A percentile compares a stretch with the other conserved stretches of the same genome.
Conservation (phyloP, 352 stramenopile species). For the Globisporangium camurandrum region DNA sequence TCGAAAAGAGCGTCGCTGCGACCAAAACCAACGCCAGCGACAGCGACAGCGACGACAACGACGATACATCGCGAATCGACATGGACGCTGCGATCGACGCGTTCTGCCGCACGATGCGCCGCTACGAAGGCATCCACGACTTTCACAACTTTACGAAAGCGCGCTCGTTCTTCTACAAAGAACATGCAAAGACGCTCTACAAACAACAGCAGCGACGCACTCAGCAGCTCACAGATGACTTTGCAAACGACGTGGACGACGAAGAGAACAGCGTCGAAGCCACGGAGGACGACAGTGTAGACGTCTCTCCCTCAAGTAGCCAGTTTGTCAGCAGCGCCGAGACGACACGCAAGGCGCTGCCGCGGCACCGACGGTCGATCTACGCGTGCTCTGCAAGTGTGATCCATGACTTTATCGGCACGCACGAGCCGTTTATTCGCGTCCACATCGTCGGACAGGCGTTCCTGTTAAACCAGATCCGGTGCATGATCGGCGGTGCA, state of each 20-base stretch:
- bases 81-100: slow-evolving; percentile 29
- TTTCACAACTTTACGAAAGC: slow-evolving; percentile 91
- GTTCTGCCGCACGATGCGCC: slow-evolving; percentile 42
- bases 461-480: slow-evolving; percentile 88
- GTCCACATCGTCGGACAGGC: slow-evolving; percentile 76
- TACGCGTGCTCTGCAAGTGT: slow-evolving; percentile 69
- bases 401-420: slow-evolving; percentile 46
- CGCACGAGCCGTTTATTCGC: slow-evolving; percentile 56
- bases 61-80: slow-evolving; percentile 20
- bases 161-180: slow-evolving; percentile 68
- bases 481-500: slow-evolving; percentile 85
- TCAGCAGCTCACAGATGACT: slow-evolving; percentile 6
- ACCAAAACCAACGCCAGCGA: neutral
- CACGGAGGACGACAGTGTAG: slow-evolving; percentile 5
- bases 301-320: slow-evolving; percentile 11
- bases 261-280: slow-evolving; percentile 13
- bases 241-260: slow-evolving; percentile 9
- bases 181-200: slow-evolving; percentile 44
- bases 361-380: slow-evolving; percentile 64
- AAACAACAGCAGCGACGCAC: slow-evolving; percentile 5
- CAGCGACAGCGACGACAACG: no score
- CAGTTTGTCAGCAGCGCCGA: slow-evolving; percentile 37
- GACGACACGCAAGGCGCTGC: slow-evolving; percentile 42
- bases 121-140: slow-evolving; percentile 83
- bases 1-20: slow-evolving; percentile 35